Conservation (phyloP, 2,329 filamentous ascomycete species). For the Xylariaceae sp. region DNA sequence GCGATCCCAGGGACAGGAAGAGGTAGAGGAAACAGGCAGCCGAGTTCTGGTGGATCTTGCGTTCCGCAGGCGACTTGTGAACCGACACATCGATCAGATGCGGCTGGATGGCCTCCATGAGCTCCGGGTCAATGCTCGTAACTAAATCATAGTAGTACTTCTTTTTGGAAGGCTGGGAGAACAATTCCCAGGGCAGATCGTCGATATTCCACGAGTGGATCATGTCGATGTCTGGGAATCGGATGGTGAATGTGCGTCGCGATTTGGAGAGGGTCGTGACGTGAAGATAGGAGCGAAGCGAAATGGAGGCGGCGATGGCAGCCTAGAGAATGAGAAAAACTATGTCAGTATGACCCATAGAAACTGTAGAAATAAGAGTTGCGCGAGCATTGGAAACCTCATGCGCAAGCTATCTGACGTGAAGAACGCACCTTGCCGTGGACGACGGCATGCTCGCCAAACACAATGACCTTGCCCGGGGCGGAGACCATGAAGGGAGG, state of each 20-base stretch:
- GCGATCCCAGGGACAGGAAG: conserved; percentile 80
- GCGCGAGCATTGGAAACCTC: not conserved
- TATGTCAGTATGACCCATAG: conserved; percentile 1
- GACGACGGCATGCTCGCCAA: conserved; percentile 97
- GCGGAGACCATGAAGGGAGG: conserved; percentile 97
- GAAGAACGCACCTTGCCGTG: conserved; percentile 72
- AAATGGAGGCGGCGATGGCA: conserved; percentile 92
- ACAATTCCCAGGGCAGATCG: conserved; percentile 79
- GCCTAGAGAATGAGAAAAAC: conserved; percentile 46
- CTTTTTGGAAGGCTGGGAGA: conserved; percentile 79
- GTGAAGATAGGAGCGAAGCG: conserved; percentile 91
- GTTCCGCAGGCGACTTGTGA: conserved; percentile 61
- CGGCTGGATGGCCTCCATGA: conserved; percentile 76
- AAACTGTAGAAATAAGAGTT: not conserved
- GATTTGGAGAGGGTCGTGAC: conserved; percentile 93
- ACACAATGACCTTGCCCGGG: conserved; percentile 96
- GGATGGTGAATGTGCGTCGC: conserved; percentile 78
- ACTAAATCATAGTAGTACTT: conserved; percentile 92
- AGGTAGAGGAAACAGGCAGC: conserved; percentile 88
- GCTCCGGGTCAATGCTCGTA: conserved; percentile 76
- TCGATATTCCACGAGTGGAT: conserved; percentile 94
- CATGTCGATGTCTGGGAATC: conserved; percentile 87
- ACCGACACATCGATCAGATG: conserved; percentile 70
- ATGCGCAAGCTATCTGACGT: not conserved
- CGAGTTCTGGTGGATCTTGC: conserved; percentile 80